Conservation (phyloP, 75 land plant species). For the Sequoiadendron giganteum region DNA sequence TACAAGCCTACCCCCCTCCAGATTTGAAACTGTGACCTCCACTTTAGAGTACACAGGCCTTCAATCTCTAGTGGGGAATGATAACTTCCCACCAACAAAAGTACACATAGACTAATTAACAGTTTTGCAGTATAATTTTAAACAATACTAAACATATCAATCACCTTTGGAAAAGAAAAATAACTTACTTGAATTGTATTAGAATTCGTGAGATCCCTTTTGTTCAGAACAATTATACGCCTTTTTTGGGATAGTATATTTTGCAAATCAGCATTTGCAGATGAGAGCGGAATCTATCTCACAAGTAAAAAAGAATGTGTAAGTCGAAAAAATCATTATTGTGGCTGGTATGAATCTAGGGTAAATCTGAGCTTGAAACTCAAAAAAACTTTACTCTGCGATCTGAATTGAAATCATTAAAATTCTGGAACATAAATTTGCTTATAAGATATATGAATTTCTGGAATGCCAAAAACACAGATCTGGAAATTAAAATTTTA, state of each 20-base stretch:
- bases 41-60: no score
- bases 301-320: neutral
- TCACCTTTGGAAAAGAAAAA: neutral
- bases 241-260: slow-evolving; percentile 52
- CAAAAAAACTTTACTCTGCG: neutral
- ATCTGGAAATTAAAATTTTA: neutral
- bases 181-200: slow-evolving; percentile 73
- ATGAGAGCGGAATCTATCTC: slow-evolving; percentile 81
- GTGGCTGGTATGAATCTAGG: neutral
- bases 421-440: neutral
- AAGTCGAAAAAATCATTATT: neutral
- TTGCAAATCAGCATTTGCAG: slow-evolving; percentile 84
- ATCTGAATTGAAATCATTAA: neutral
- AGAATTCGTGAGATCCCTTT: slow-evolving; percentile 84
- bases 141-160: neutral
- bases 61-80: neutral
- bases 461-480: neutral
- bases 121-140: neutral
- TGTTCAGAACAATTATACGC: slow-evolving; percentile 84
- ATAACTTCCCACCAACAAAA: neutral
- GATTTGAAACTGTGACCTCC: no score
- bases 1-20: no score
- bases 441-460: neutral
- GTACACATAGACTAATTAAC: neutral
- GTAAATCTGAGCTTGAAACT: neutral